Conservation (phyloP, 2,329 filamentous ascomycete genomes). For the Penicillium psychrosexuale region DNA sequence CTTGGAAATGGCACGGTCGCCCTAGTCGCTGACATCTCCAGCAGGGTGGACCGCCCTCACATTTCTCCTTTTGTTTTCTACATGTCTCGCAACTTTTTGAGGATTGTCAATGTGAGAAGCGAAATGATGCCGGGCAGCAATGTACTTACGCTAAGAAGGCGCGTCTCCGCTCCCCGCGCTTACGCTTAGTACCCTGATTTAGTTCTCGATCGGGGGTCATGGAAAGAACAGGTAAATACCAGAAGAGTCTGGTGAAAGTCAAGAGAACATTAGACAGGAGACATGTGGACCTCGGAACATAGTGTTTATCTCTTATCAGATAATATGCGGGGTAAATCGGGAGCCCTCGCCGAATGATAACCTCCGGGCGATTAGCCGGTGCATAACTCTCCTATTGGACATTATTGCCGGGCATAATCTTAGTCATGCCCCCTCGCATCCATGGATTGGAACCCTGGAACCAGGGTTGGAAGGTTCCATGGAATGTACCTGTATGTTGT, state of each 20-base stretch:
- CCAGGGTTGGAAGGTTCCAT: too few species aligned
- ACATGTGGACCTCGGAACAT: too few species aligned
- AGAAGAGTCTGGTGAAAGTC: background rate
- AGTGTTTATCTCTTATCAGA: background rate
- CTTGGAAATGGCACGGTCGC: conserved; percentile 48
- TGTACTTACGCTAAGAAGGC: conserved; percentile 15
- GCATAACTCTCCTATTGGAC: too few species aligned
- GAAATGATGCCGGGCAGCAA: background rate
- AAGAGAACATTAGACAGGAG: background rate
- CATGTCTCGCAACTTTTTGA: conserved; percentile 51
- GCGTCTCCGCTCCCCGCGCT: conserved; percentile 11
- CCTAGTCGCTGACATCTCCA: conserved; percentile 51
- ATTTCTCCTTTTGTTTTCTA: conserved; percentile 55
- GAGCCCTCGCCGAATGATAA: too few species aligned
- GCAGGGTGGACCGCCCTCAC: conserved; percentile 54
- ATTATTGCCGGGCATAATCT: too few species aligned
- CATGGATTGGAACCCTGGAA: too few species aligned
- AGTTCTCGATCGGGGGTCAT: background rate
- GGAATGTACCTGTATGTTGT: too few species aligned
- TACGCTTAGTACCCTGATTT: conserved; percentile 6
- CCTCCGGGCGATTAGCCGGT: too few species aligned
- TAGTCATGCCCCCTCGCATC: too few species aligned
- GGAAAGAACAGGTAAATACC: background rate
- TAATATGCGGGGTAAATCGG: background rate
- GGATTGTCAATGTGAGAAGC: background rate